Evolutionary conservation across 2,329 filamentous ascomycete genomes (phyloP), one percentile per base, ranked within the genome.

Genomic region (Colletotrichum camelliae): DNA sequence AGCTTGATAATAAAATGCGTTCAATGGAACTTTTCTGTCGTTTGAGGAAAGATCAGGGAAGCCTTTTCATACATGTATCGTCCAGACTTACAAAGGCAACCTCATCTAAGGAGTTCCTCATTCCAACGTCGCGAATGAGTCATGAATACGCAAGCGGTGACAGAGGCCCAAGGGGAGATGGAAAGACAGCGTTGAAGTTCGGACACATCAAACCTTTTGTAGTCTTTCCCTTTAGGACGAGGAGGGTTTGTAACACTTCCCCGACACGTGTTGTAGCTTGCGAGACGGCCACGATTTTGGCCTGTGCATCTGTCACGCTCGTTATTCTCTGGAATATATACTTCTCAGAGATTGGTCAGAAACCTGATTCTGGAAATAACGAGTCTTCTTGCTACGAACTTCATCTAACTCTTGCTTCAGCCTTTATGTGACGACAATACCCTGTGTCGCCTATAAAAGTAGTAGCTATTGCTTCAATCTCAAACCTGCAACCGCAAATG

Each of bases 61-160:
- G 39, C n/a, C 3, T 0, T 48, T 16, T 21, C n/a, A 48, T 0
- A 7, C 0, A 21, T 1, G 10, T 6, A 7, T 21, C 43, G 0
- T 2, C 9, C 0, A 7, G 0, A 48, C 21, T 21, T 27, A 27
- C 4, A 27, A 2, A 21, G 0, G 43, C 0, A 21, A 12, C n/a
- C 10, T 0, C 10, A 52, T 7, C 43, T 1, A 13, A 1, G 43
- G 9, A 8, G 9, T 52, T 1, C n/a, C 43, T 52, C 43, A 21
- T 52, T 21, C 0, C 43, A 12, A 52, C 43, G 0, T 13, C 6
- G 13, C n/a, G 5, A 0, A 52, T 7, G 7, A 3, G 43, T 1
- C n/a, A 3, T 13, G 10, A 21, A 52, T 21, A 52, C 43, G 4
- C 2, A 52, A 21, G n/a, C 12, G 43, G 2, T 0, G 43, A 52